These are phyloP conservation scores for Aspergillus arachidicola DNA, from an alignment of 2,329 filamentous ascomycete species.

Conservation along the genomic window DNA sequence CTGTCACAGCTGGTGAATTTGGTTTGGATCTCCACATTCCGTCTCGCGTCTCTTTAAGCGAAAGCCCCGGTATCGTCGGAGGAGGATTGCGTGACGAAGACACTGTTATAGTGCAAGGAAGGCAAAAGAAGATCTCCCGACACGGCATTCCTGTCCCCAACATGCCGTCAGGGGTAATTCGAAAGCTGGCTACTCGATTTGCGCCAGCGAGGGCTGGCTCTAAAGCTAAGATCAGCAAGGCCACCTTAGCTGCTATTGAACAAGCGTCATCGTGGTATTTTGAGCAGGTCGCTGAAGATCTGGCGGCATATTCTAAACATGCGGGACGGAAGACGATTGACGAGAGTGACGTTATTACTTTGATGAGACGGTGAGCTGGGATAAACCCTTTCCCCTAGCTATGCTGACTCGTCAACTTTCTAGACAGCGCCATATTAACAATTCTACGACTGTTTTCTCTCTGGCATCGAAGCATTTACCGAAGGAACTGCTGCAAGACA, in stretches of 20 bases:
- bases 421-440: constrained; percentile 77
- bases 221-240: constrained; percentile 71
- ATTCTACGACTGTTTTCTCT: constrained; percentile 75
- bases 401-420: constrained; percentile 33
- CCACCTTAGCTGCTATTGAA: constrained; percentile 73
- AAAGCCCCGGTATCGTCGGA: constrained; percentile 36
- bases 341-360: constrained; percentile 76
- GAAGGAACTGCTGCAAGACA: constrained; percentile 77
- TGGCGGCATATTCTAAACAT: constrained; percentile 78
- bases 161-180: constrained; percentile 72
- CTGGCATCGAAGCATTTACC: constrained; percentile 83
- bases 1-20: constrained; percentile 29
- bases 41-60: constrained; percentile 31
- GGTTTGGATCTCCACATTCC: constrained; percentile 36
- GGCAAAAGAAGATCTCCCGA: constrained; percentile 64
- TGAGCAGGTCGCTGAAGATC: constrained; percentile 79
- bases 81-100: constrained; percentile 40
- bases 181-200: constrained; percentile 66
- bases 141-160: constrained; percentile 76
- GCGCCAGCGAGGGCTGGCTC: constrained; percentile 66
- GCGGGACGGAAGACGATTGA: constrained; percentile 83
- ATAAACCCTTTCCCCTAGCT: neutral
- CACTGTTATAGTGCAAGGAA: constrained; percentile 33
- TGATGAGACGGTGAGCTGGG: constrained; percentile 76
- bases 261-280: constrained; percentile 91